phyloP scores from a whole-genome alignment of 257 asterid genomes.

The Penstemon eatonii region DNA sequence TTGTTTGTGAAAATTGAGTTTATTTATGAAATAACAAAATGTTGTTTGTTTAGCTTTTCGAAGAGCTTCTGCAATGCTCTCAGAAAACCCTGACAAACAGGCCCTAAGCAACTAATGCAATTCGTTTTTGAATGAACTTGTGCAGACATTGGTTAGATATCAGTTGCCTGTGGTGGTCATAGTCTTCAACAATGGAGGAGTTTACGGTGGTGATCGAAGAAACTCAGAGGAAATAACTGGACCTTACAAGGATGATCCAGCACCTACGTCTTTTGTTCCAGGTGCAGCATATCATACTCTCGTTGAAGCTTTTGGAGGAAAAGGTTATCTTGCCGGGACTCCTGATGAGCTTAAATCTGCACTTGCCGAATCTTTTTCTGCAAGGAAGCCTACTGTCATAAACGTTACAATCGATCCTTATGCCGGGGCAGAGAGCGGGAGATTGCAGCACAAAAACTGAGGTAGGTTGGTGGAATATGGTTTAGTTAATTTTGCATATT shows the following conservation, averaged over 20 bases:
- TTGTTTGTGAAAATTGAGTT: background rate
- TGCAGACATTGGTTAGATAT: conserved; percentile 78
- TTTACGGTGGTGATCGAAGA: conserved; percentile 90
- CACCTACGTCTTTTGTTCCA: conserved; percentile 93
- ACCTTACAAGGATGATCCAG: conserved; percentile 85
- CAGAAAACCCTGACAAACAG: too few relatives aligned
- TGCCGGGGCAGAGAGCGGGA: conserved; percentile 93
- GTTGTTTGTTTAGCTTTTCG: too few relatives aligned
- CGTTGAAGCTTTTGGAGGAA: conserved; percentile 84
- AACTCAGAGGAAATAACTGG: conserved; percentile 79
- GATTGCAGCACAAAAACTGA: conserved; percentile 91
- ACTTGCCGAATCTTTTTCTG: conserved; percentile 65
- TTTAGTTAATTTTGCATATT: background rate
- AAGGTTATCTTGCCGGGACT: conserved; percentile 75
- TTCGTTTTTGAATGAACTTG: conserved; percentile 15
- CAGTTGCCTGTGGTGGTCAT: conserved; percentile 90
- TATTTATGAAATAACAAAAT: too few relatives aligned
- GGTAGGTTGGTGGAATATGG: conserved; percentile 13
- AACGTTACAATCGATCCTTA: conserved; percentile 82
- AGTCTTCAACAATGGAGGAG: conserved; percentile 91
- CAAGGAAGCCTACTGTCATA: conserved; percentile 73
- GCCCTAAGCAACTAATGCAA: conserved; percentile 5
- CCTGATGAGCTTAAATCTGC: conserved; percentile 82
- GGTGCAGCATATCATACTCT: conserved; percentile 78
- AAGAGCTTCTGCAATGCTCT: background rate